Conservation (phyloP, 495 filamentous ascomycete genomes). For the Copromyces sp. region DNA sequence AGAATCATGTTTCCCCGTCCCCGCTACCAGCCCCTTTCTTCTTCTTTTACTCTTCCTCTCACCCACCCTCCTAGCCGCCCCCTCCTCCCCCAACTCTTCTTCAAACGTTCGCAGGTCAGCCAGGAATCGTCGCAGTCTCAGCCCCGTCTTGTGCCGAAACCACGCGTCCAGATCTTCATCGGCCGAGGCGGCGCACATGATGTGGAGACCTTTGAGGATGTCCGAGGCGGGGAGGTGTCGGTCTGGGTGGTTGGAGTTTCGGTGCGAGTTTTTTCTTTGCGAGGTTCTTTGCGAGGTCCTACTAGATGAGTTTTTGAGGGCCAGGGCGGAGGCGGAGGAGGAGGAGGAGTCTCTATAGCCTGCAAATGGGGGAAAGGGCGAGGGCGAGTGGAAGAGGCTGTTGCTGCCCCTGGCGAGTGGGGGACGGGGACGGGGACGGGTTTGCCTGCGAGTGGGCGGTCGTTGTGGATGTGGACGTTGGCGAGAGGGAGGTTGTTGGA, state of each 20-base stretch:
- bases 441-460: neutral
- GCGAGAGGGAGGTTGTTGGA: neutral
- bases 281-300: no score
- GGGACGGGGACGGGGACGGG: neutral
- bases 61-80: neutral
- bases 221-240: constrained; percentile 6
- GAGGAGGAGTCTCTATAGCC: neutral
- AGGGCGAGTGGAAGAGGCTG: no score
- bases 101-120: constrained; percentile 38
- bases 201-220: constrained; percentile 37
- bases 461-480: neutral
- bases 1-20: no score
- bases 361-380: no score
- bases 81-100: constrained; percentile 19
- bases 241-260: constrained; percentile 10
- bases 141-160: constrained; percentile 34
- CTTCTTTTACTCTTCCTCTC: neutral
- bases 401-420: no score
- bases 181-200: constrained; percentile 38
- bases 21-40: no score
- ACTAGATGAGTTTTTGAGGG: no score
- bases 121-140: constrained; percentile 36
- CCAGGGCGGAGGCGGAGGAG: no score
- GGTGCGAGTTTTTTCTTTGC: no score
- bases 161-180: constrained; percentile 35